Evolutionary conservation across 768 basidiomycete genomes (phyloP), one percentile per base, ranked within the genome.

Genomic region (Pholiota microspora): DNA sequence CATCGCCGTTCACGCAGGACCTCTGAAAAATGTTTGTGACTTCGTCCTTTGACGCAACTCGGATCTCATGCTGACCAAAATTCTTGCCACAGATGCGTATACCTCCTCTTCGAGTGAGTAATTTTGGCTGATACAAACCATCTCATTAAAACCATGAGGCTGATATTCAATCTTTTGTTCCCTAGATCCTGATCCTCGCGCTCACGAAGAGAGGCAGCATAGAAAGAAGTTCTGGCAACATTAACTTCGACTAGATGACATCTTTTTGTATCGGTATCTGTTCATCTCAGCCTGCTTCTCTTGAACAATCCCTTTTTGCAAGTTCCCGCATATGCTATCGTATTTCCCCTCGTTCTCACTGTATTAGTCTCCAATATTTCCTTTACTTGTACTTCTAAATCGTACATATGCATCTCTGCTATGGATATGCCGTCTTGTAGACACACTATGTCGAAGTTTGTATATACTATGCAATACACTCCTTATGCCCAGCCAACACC

Each of bases 191-290:
- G 50, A 51, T 51, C 40, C 52, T 31, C 45, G 32, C 25, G 54
- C 54, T 28, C 58, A 57, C 16, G 56, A 58, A 38, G 57, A 59
- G 21, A 53, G 52, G 49, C 59, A 55, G 24, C 59, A 55, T 44
- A 59, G 55, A 55, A 58, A 58, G 55, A 58, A 51, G 45, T 60
- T 59, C 56, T 62, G 61, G 61, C 56, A 56, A 9, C 36, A 50
- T 49, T 55, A 49, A 50, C 46, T 10, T 21, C 6, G 32, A 24
- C 40, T 23, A 23, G 8, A 42, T 42, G 40, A 21, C 35, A 34
- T 36, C 31, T 16, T 4, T 49, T 23, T 6, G 34, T 31, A 49
- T 36, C 48, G 32, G 15, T 49, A 44, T 52, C 44, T 53, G 53
- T 44, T 55, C 46, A 34, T 40, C 36, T 38, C 32, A 38, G 5